phyloP scores from a whole-genome alignment of 345 rosid genomes.

The Rubroshorea leprosula region DNA sequence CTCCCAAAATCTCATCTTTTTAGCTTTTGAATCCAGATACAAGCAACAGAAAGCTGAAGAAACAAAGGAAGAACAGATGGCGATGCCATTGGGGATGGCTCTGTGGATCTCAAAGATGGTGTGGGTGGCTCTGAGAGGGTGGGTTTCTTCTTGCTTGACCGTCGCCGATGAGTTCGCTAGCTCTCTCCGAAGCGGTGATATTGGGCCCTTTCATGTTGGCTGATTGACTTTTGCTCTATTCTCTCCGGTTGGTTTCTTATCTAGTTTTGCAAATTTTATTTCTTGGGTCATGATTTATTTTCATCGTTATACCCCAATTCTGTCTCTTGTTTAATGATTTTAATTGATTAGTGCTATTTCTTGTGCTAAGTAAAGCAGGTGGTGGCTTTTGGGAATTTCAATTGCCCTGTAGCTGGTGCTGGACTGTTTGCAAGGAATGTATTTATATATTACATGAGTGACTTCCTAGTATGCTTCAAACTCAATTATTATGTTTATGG shows the following conservation, averaged over 20 bases:
- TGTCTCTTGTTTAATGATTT: no score
- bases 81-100: slow-evolving; percentile 54
- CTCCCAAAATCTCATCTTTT: no score
- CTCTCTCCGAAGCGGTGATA: slow-evolving; percentile 75
- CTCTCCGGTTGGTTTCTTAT: slow-evolving; percentile 22
- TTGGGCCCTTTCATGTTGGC: slow-evolving; percentile 81
- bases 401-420: no score
- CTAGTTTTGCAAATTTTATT: neutral
- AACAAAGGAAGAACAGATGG: slow-evolving; percentile 45
- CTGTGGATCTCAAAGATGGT: slow-evolving; percentile 62
- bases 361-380: no score
- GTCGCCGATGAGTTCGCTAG: slow-evolving; percentile 83
- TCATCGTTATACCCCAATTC: neutral
- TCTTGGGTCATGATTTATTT: neutral
- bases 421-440: no score
- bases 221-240: slow-evolving; percentile 14
- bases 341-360: no score
- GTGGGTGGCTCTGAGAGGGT: slow-evolving; percentile 58
- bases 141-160: slow-evolving; percentile 70
- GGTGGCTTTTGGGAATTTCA: no score
- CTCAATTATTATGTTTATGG: no score
- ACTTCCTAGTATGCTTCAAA: no score
- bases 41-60: no score
- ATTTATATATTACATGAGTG: no score
- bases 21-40: no score